Evolutionary conservation across 352 stramenopile species (phyloP).

Genomic region (Globisporangium orthogonon): DNA sequence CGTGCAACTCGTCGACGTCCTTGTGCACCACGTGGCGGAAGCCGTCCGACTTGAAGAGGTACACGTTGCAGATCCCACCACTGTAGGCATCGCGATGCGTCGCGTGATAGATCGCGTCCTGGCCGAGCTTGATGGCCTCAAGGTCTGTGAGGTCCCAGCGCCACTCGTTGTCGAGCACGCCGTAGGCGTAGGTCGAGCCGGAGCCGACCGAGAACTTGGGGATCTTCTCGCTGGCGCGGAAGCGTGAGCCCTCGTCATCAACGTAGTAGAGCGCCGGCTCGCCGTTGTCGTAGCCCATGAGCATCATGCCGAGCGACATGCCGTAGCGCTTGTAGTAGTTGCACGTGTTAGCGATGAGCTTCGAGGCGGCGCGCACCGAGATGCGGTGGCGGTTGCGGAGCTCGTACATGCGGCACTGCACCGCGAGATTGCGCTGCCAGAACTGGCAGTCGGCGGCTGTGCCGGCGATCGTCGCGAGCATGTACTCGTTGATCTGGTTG

Average conservation of each 20-base stretch:
- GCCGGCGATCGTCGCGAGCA: slow-evolving; percentile 98
- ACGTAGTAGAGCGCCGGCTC: slow-evolving; percentile 99
- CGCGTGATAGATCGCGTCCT: slow-evolving; percentile 99
- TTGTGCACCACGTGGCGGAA: slow-evolving; percentile 95
- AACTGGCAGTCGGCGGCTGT: slow-evolving; percentile 99
- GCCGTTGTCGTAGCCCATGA: slow-evolving; percentile 98
- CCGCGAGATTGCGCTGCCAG: slow-evolving; percentile 98
- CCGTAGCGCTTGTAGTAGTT: slow-evolving; percentile 92
- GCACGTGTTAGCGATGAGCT: slow-evolving; percentile 99
- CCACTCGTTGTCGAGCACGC: slow-evolving; percentile 97
- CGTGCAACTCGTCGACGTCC: slow-evolving; percentile 99
- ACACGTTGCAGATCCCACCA: slow-evolving; percentile 95
- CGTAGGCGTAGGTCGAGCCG: slow-evolving; percentile 99
- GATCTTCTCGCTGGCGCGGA: slow-evolving; percentile 92
- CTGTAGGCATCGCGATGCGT: slow-evolving; percentile 98
- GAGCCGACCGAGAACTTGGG: slow-evolving; percentile 98
- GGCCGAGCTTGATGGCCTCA: slow-evolving; percentile 98
- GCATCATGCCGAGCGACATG: slow-evolving; percentile 99
- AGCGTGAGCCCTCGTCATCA: slow-evolving; percentile 98
- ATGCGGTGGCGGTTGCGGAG: slow-evolving; percentile 99
- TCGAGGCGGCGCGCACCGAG: slow-evolving; percentile 97
- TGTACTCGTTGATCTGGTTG: slow-evolving; percentile 99
- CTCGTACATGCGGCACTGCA: slow-evolving; percentile 96
- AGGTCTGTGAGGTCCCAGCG: slow-evolving; percentile 95
- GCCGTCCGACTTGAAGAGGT: slow-evolving; percentile 96